These are phyloP conservation scores for Aspergillus sp. DNA, from an alignment of 2,329 filamentous ascomycete species.

Conservation along the genomic window DNA sequence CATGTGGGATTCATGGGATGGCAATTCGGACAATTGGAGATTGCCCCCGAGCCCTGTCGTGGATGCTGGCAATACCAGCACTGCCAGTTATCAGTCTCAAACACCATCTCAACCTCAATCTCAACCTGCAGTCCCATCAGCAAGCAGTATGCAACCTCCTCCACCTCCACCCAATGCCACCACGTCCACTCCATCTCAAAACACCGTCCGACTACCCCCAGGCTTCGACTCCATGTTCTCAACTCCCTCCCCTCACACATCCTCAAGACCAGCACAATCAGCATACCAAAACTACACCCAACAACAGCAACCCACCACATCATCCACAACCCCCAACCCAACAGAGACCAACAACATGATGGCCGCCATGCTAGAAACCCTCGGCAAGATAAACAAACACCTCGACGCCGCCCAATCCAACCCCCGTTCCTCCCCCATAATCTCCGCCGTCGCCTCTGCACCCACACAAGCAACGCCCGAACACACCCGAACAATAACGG, in stretches of 20 bases:
- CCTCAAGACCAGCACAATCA: background rate
- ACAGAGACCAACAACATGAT: constrained; percentile 19
- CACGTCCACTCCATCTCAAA: constrained; percentile 8
- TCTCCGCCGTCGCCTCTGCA: constrained; percentile 11
- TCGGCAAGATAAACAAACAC: constrained; percentile 33
- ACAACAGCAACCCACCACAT: constrained; percentile 5
- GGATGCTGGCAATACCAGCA: background rate
- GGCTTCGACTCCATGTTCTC: constrained; percentile 38
- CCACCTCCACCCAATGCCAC: background rate
- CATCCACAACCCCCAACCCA: constrained; percentile 9
- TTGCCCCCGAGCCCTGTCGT: background rate
- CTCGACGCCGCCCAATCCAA: constrained; percentile 22
- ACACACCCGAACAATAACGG: background rate
- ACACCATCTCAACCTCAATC: too few species aligned
- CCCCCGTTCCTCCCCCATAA: constrained; percentile 16
- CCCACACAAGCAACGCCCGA: background rate
- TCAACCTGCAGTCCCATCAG: background rate
- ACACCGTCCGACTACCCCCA: constrained; percentile 27
- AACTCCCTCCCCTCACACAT: constrained; percentile 8
- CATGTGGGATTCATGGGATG: constrained; percentile 10
- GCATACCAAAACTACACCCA: constrained; percentile 9
- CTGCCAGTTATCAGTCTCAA: constrained; percentile 1
- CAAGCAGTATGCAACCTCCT: background rate
- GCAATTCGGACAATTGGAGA: background rate
- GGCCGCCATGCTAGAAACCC: constrained; percentile 30